These are phyloP conservation scores for Orbilia quercus DNA, from an alignment of 2,329 filamentous ascomycete genomes.

Conservation along the genomic window DNA sequence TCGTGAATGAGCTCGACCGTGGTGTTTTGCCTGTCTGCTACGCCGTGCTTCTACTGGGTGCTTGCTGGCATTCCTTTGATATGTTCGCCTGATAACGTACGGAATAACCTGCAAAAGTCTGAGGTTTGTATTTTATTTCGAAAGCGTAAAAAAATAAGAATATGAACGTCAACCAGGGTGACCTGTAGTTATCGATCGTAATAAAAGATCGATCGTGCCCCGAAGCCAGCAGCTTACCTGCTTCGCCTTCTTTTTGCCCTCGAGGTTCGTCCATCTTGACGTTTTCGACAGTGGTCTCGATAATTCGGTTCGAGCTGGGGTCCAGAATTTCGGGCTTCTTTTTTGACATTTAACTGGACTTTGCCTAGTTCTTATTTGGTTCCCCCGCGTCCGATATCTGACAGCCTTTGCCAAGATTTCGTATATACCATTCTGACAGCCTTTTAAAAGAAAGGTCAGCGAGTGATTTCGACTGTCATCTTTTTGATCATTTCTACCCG, in stretches of 20 bases:
- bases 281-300: slow-evolving; percentile 28
- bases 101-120: slow-evolving; percentile 25
- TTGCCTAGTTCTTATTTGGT: slow-evolving; percentile 26
- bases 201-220: slow-evolving; percentile 36
- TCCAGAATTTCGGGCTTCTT: slow-evolving; percentile 10
- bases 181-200: slow-evolving; percentile 11
- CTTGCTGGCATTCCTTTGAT: slow-evolving; percentile 40
- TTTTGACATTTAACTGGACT: slow-evolving; percentile 26
- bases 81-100: slow-evolving; percentile 47
- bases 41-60: slow-evolving; percentile 19
- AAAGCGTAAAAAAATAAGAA: slow-evolving; percentile 11
- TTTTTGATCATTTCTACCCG: slow-evolving; percentile 17
- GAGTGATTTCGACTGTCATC: slow-evolving; percentile 29
- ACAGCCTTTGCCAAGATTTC: slow-evolving; percentile 23
- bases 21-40: slow-evolving; percentile 18
- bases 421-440: slow-evolving; percentile 23
- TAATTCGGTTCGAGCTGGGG: slow-evolving; percentile 20
- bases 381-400: slow-evolving; percentile 28
- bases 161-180: not conserved
- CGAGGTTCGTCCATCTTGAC: slow-evolving; percentile 19
- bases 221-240: slow-evolving; percentile 31
- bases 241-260: slow-evolving; percentile 28
- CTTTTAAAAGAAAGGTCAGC: slow-evolving; percentile 20
- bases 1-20: slow-evolving; percentile 31
- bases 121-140: not conserved